phyloP scores from a whole-genome alignment of 208 protist species.

The Trichomonas tenax region DNA sequence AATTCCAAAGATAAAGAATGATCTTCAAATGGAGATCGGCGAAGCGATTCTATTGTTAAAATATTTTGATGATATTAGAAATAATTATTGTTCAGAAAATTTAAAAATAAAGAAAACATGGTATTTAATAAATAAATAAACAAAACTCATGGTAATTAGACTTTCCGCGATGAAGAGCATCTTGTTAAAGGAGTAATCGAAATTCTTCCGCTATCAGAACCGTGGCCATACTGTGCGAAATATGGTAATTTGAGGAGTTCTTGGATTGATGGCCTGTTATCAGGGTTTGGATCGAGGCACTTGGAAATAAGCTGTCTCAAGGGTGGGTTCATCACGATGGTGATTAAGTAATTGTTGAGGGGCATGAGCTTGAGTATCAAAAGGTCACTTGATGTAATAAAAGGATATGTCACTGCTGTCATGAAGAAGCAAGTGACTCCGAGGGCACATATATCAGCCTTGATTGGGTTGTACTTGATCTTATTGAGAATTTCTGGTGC shows the following conservation, averaged over 20 bases:
- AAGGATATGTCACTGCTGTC: background rate
- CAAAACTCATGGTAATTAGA: no score
- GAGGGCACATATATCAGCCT: background rate
- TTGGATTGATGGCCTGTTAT: background rate
- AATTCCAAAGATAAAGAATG: no score
- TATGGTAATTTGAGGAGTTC: background rate
- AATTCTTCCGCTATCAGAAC: no score
- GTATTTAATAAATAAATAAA: no score
- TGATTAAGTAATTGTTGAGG: background rate
- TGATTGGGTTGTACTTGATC: background rate
- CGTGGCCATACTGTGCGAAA: no score
- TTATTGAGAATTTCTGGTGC: background rate
- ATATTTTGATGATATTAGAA: no score
- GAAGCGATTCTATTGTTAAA: no score
- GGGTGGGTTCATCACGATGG: background rate
- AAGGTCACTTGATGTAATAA: background rate
- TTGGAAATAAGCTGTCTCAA: background rate
- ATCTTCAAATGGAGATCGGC: no score
- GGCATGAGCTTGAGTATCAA: background rate
- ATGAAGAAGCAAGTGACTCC: background rate
- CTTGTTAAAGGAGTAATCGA: no score
- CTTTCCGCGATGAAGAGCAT: no score
- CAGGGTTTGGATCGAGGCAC: background rate
- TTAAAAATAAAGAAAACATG: no score
- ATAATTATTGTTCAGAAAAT: no score